Evolutionary conservation across 2,329 filamentous ascomycete genomes (phyloP).

Genomic region (Aspergillus niger): DNA sequence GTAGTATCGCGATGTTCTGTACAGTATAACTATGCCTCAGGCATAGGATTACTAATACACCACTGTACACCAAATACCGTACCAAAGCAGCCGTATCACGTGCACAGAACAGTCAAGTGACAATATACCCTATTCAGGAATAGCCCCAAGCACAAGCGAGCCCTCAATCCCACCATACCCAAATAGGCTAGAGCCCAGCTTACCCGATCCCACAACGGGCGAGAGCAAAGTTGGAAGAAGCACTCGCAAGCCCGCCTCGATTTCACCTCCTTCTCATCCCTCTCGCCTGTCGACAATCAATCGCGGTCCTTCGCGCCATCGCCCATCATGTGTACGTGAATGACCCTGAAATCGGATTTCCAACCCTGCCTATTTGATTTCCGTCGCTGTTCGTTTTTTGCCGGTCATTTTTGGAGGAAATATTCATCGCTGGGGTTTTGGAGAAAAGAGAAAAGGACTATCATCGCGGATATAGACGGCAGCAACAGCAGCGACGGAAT

Average conservation of each 20-base stretch:
- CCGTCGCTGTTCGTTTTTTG: background rate
- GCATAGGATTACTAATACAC: no score
- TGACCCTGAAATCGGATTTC: constrained; percentile 16
- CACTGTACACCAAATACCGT: background rate
- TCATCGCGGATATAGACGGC: background rate
- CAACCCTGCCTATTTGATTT: constrained; percentile 10
- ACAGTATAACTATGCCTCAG: background rate
- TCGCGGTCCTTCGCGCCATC: constrained; percentile 45
- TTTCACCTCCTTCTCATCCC: constrained; percentile 41
- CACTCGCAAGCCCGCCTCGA: constrained; percentile 28
- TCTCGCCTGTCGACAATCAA: constrained; percentile 44
- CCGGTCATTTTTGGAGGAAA: background rate
- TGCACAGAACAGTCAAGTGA: constrained; percentile 1
- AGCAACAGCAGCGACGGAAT: background rate
- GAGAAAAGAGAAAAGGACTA: background rate
- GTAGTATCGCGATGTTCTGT: no score
- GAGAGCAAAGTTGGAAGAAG: constrained; percentile 35
- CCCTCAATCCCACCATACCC: constrained; percentile 32
- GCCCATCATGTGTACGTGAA: constrained; percentile 54
- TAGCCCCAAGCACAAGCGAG: constrained; percentile 38
- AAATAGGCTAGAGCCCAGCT: constrained; percentile 33
- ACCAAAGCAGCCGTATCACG: background rate
- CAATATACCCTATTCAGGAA: constrained; percentile 4
- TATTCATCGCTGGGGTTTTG: background rate
- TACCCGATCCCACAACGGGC: constrained; percentile 46